Conservation (phyloP, 2,329 filamentous ascomycete genomes). For the Aspergillus bombycis region DNA sequence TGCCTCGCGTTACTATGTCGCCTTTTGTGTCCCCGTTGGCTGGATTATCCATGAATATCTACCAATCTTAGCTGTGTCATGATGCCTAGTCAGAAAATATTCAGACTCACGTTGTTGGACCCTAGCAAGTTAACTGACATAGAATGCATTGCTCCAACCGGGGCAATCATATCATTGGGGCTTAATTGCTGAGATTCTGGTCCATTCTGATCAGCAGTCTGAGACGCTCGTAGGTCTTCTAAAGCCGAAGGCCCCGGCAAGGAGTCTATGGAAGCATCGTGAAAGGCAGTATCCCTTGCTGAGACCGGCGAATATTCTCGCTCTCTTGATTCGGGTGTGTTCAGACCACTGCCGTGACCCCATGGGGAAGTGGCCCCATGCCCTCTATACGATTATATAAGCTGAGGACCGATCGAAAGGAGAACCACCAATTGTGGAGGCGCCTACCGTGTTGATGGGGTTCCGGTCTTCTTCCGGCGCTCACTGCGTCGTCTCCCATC, state of each 20-base stretch:
- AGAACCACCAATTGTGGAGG: not conserved
- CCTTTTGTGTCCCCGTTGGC: slow-evolving; percentile 31
- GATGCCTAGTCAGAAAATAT: not conserved
- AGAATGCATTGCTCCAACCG: slow-evolving; percentile 38
- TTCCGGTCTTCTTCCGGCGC: slow-evolving; percentile 26
- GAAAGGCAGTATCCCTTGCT: slow-evolving; percentile 22
- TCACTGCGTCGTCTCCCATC: slow-evolving; percentile 28
- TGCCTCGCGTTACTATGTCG: slow-evolving; percentile 36
- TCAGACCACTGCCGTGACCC: slow-evolving; percentile 18
- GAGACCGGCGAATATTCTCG: slow-evolving; percentile 30
- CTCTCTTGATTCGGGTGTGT: slow-evolving; percentile 29
- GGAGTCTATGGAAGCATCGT: slow-evolving; percentile 25
- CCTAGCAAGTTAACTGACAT: slow-evolving; percentile 40
- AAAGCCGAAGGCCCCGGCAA: slow-evolving; percentile 21
- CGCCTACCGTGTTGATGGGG: slow-evolving; percentile 27
- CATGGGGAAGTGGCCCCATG: slow-evolving; percentile 7
- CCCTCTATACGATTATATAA: slow-evolving; percentile 2
- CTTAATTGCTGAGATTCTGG: slow-evolving; percentile 38
- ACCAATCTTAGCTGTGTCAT: not conserved
- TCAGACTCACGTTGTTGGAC: slow-evolving; percentile 28
- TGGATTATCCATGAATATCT: slow-evolving; percentile 38
- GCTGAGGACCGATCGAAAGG: not conserved
- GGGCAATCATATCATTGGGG: slow-evolving; percentile 42
- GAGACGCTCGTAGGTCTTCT: slow-evolving; percentile 24
- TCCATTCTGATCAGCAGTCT: slow-evolving; percentile 29